Base-by-base conservation (phyloP, 805 yeast species). In the Kazachstania kunashirensis region DNA sequence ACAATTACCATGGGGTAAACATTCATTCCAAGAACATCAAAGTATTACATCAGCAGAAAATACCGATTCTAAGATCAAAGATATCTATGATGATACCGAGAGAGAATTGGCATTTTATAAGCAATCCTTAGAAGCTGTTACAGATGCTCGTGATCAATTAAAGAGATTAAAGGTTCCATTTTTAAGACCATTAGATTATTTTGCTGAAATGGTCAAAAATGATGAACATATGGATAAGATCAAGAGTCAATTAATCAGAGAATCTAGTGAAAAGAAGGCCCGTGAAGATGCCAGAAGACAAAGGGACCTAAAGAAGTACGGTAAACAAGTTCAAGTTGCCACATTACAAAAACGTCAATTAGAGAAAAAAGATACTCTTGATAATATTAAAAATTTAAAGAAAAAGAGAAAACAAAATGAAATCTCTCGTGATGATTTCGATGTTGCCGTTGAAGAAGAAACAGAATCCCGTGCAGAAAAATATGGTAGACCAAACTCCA, bases 171-270 rank as follows among this genome's bases (percentile, higher is more conserved):
- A 79, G 54, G 77, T 89, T 23, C 85, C 96, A 42, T 92, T 92
- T 59, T 70, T 94, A 20, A 76, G 98, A 61, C 99, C 99, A 25
- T 66, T 75, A 52, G 98, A 92, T 59, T 92, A 84, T 61, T 92
- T 92, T 65, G 99, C 98, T 14, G 98, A 92, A 64, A 92, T 92
- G 98, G 84, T 86, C 42, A 92, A 92, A 67, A 79, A 88, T 37
- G 98, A 92, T 61, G 96, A 85, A 60, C 99, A 92, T 62, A 92
- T 92, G 98, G 96, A 85, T 55, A 84, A 77, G 63, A 72, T 92
- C 55, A 86, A 84, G 69, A 65, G 68, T 53, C 85, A 84, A 62
- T 70, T 89, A 49, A 69, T 86, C 30, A 71, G 75, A 45, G 96
- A 85, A 58, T 81, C 80, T 21, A 70, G 79, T 39, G 82, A 80